A percentile compares a stretch with the other conserved stretches of the same genome.
Conservation (phyloP, 1,284 basidiomycete genomes). For the Trichosporon inkin region DNA sequence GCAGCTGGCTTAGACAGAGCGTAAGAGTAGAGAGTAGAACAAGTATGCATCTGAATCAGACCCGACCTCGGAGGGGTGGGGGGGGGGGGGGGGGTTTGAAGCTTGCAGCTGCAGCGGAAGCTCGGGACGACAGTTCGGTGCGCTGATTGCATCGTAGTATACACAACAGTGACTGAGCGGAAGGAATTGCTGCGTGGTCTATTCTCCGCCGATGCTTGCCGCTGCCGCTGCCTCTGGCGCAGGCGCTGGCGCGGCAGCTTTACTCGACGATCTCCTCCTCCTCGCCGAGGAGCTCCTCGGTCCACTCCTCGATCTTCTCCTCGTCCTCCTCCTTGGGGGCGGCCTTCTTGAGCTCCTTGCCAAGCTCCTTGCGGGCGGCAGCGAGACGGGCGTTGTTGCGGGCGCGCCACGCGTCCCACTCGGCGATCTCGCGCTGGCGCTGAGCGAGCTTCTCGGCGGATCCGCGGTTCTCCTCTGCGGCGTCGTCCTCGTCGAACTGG, state of each 20-base stretch:
- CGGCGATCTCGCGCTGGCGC: constrained; percentile 81
- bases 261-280: constrained; percentile 63
- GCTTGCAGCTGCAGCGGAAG: too few species aligned
- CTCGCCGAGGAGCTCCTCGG: constrained; percentile 87
- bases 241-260: background rate
- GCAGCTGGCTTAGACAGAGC: background rate
- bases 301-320: constrained; percentile 83
- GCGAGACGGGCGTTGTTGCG: constrained; percentile 41
- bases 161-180: too few species aligned
- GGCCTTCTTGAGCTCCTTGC: constrained; percentile 32
- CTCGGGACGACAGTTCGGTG: too few species aligned
- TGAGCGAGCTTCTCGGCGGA: constrained; percentile 89
- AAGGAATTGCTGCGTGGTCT: too few species aligned
- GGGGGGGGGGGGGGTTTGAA: too few species aligned
- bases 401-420: constrained; percentile 92
- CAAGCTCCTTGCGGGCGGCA: constrained; percentile 36
- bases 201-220: too few species aligned
- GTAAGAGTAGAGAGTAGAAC: too few species aligned
- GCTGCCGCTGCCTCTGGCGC: too few species aligned
- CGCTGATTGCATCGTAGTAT: too few species aligned
- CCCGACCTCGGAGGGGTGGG: too few species aligned
- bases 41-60: too few species aligned
- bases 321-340: constrained; percentile 44
- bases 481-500: constrained; percentile 93
- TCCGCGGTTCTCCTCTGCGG: constrained; percentile 88